Conservation (phyloP, 2,329 filamentous ascomycete species). For the Fusarium albidum region DNA sequence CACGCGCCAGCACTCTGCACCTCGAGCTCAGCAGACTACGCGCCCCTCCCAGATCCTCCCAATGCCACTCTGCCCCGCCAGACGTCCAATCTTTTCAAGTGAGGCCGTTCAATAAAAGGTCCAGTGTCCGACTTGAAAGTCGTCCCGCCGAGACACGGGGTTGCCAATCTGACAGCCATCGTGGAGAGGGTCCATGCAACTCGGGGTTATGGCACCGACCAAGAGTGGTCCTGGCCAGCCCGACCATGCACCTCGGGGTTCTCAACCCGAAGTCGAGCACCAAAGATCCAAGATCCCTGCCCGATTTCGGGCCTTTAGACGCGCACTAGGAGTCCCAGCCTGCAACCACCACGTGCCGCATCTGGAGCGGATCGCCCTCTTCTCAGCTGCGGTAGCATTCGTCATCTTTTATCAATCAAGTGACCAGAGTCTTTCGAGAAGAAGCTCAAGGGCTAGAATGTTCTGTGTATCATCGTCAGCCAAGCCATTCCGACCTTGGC, state of each 20-base stretch:
- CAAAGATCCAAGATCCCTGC: too few species aligned
- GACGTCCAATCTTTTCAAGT: background rate
- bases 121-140: background rate
- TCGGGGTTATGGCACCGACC: slow-evolving; percentile 20
- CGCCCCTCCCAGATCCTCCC: background rate
- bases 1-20: background rate
- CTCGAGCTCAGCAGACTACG: too few species aligned
- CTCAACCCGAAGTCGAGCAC: slow-evolving; percentile 3
- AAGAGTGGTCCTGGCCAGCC: background rate
- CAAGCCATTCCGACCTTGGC: too few species aligned
- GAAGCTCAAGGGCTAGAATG: too few species aligned
- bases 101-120: background rate
- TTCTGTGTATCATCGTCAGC: too few species aligned
- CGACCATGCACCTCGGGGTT: slow-evolving; percentile 7
- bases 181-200: slow-evolving; percentile 9
- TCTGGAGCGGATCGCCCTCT: too few species aligned
- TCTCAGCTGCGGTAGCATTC: too few species aligned
- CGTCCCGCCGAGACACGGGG: background rate
- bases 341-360: too few species aligned
- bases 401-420: too few species aligned
- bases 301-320: too few species aligned
- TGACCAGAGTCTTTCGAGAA: too few species aligned
- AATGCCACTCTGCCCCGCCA: background rate
- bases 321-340: too few species aligned
- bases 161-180: background rate